Base-by-base conservation (phyloP, 805 yeast genomes). In the Candida ponderosae region DNA sequence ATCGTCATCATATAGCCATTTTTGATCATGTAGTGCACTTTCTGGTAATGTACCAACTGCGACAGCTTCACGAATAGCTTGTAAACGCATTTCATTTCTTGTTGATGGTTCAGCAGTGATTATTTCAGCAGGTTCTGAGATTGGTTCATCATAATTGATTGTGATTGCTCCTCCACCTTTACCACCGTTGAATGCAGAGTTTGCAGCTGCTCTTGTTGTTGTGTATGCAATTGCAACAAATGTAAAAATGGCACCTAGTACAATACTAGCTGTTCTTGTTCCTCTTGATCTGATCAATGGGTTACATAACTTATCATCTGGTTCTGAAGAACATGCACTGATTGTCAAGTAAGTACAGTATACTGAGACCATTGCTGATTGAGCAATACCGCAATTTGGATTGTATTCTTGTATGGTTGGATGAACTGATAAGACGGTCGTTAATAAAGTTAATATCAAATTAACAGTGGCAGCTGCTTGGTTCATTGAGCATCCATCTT, bases 371-470 rank as follows among this genome's bases (percentile, higher is more conserved):
- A 94, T 89, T 14, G 96, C 88, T 10, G 95, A 73, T 64, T 93
- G 99, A 4, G 98, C 97, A 35, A 93, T 66, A 2, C 98, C 99
- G 2, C 96, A 95, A 48, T 83, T 85, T 5, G 97, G 95, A 59
- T 94, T 94, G 52, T 73, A 77, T 55, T 87, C 97, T 60, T 93
- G 97, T 17, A 93, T 80, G 19, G 71, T 72, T 29, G 94, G 94
- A 50, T 83, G 75, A 31, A 94, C 72, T 0, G 96, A 84, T 39
- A 88, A 57, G 0, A 63, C 72, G 0, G 96, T 76, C 2, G 82
- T 77, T 5, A 81, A 49, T 8, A 85, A 28, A 1, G 81, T 69
- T 32, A 89, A 62, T 3, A 87, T 52, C 39, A 89, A 47, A 57
- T 93, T 94, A 41, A 88, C 58, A 1, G 86, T 70, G 32, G 87